Evolutionary conservation across 2,329 filamentous ascomycete genomes (phyloP), one percentile per base, ranked within the genome.

Genomic region (Aureobasidium musti): DNA sequence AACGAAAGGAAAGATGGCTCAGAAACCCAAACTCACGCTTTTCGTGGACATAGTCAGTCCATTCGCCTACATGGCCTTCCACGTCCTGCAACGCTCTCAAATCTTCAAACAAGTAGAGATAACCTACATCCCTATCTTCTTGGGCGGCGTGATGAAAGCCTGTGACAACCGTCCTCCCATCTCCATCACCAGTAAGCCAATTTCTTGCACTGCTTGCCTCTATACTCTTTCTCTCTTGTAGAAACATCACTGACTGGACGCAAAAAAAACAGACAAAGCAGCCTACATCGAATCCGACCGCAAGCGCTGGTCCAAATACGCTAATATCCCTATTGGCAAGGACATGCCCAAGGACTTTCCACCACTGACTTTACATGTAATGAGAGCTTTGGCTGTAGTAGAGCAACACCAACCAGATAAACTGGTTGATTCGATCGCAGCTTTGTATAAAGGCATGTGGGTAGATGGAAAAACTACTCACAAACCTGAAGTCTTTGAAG

Each of bases 21-120:
- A 54, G 11, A 53, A 35, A 52, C 79, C 82, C 4, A 82, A 82
- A 71, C 79, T 88, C 63, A 86, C 82, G 0, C 76, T 88, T 17
- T 87, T 84, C 70, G 74, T 87, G 53, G 86, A 88, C 76, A 79
- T 86, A 13, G 80, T 88, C 28, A 84, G 81, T 68, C 86, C 86
- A 0, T 88, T 88, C 74, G 83, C 79, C 0, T 88, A 87, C 70
- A 78, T 87, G 66, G 86, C 83, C 2, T 88, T 86, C 73, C 81
- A 84, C 71, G 75, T 86, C 39, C 73, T 84, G 2, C 45, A 87
- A 85, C 81, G 85, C 69, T 85, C 83, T 21, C 79, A 83, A 0
- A 77, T 81, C 7, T 88, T 88, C 75, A 78, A 81, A 65, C 74
- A 80, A 71, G 82, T 82, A 73, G 79, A 87, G 8, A 77, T 87